These are phyloP conservation scores for Melocanna baccifera DNA, from an alignment of 176 grass and related monocot genomes.

Conservation along the genomic window DNA sequence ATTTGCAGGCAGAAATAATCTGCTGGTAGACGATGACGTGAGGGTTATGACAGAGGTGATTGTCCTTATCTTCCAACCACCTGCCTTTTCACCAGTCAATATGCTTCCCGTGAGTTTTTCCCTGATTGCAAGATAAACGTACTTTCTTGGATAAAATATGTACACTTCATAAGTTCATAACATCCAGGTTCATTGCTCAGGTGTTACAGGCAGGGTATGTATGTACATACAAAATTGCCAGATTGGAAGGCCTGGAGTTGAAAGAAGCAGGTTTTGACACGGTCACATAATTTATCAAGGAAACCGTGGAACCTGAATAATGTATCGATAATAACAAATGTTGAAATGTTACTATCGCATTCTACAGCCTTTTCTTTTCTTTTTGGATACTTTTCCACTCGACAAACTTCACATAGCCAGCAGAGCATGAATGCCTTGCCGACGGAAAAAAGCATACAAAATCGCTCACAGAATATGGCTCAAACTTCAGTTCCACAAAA, in stretches of 20 bases:
- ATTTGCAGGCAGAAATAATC: background rate
- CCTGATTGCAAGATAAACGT: conserved; percentile 24
- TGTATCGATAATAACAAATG: conserved; percentile 31
- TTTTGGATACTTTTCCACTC: background rate
- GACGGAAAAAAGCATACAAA: conserved; percentile 8
- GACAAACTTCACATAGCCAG: conserved; percentile 11
- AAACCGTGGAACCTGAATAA: background rate
- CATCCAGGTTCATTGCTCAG: background rate
- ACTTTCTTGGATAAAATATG: background rate
- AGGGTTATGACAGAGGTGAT: background rate
- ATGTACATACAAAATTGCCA: background rate
- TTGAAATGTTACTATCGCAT: conserved; percentile 1
- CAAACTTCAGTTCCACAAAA: conserved; percentile 34
- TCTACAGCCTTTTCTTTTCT: background rate
- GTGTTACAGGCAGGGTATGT: background rate
- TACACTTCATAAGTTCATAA: background rate
- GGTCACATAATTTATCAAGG: background rate
- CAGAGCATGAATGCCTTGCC: conserved; percentile 21
- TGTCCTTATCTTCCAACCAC: background rate
- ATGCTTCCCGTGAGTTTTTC: conserved; percentile 17
- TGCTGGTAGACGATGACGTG: background rate
- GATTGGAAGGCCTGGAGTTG: background rate
- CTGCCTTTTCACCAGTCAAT: background rate
- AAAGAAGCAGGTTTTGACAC: background rate
- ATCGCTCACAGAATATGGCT: conserved; percentile 26